These are phyloP conservation scores for Choiromyces venosus DNA, from an alignment of 495 filamentous ascomycete genomes.

Conservation along the genomic window DNA sequence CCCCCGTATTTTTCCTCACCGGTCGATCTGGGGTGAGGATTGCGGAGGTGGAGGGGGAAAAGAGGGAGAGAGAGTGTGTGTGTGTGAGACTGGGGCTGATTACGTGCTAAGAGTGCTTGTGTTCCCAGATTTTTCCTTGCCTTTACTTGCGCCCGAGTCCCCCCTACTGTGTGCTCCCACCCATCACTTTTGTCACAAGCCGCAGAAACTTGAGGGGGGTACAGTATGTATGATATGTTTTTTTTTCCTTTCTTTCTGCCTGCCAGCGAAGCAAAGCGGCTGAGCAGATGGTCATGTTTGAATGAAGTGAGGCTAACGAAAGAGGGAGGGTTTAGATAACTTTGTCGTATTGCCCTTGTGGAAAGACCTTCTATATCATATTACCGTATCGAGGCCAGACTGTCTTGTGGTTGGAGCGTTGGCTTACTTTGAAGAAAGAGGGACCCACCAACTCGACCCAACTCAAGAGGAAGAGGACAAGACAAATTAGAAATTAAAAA, in stretches of 20 bases:
- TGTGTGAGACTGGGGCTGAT: not conserved
- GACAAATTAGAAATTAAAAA: too few relatives aligned
- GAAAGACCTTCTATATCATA: not conserved
- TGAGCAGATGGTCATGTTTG: not conserved
- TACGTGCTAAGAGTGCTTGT: not conserved
- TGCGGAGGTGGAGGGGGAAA: not conserved
- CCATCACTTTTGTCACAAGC: not conserved
- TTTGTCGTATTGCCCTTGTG: not conserved
- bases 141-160: not conserved
- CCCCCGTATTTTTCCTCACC: not conserved
- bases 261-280: not conserved
- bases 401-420: not conserved
- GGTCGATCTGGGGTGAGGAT: not conserved
- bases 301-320: not conserved
- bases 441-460: not conserved
- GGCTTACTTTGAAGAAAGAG: not conserved
- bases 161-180: not conserved
- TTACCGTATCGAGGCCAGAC: not conserved
- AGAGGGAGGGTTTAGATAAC: too few relatives aligned
- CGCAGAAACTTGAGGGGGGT: not conserved
- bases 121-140: not conserved
- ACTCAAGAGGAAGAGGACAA: not conserved
- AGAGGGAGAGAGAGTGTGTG: not conserved
- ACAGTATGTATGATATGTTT: not conserved
- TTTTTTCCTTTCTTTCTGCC: not conserved